Evolutionary conservation across 2,329 filamentous ascomycete species (phyloP).

Genomic region (Talaromyces sp.): DNA sequence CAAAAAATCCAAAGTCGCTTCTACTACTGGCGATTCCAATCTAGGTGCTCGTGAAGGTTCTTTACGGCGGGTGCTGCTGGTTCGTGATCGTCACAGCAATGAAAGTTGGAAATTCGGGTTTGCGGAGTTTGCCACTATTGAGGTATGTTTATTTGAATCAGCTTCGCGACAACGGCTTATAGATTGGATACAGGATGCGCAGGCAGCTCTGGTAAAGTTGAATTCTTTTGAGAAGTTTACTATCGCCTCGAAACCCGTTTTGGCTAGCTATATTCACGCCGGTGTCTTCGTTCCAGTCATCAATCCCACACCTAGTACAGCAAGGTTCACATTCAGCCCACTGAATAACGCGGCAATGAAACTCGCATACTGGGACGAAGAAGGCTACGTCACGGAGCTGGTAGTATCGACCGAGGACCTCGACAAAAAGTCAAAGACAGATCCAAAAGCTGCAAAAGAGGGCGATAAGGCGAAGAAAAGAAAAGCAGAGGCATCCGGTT

Average conservation of each 20-base stretch:
- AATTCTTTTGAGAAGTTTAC: slow-evolving; percentile 69
- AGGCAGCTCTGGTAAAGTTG: slow-evolving; percentile 67
- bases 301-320: slow-evolving; percentile 53
- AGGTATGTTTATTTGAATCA: slow-evolving; percentile 34
- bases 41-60: slow-evolving; percentile 68
- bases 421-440: slow-evolving; percentile 27
- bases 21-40: slow-evolving; percentile 55
- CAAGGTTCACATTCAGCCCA: slow-evolving; percentile 63
- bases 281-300: slow-evolving; percentile 76
- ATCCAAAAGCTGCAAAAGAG: slow-evolving; percentile 35
- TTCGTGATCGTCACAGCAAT: slow-evolving; percentile 65
- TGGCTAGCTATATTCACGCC: slow-evolving; percentile 72
- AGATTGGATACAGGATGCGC: slow-evolving; percentile 52
- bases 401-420: slow-evolving; percentile 53
- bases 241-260: slow-evolving; percentile 67
- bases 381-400: slow-evolving; percentile 64
- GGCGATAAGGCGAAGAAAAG: slow-evolving; percentile 43
- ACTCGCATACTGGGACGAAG: slow-evolving; percentile 71
- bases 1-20: slow-evolving; percentile 48
- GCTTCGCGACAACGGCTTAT: neutral
- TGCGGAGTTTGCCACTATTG: slow-evolving; percentile 71
- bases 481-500: slow-evolving; percentile 40
- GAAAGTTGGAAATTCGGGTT: slow-evolving; percentile 79
- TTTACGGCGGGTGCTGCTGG: slow-evolving; percentile 69
- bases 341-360: slow-evolving; percentile 63